Base-by-base conservation (phyloP, 2,329 filamentous ascomycete genomes). In the Keithomyces neogunnii region DNA sequence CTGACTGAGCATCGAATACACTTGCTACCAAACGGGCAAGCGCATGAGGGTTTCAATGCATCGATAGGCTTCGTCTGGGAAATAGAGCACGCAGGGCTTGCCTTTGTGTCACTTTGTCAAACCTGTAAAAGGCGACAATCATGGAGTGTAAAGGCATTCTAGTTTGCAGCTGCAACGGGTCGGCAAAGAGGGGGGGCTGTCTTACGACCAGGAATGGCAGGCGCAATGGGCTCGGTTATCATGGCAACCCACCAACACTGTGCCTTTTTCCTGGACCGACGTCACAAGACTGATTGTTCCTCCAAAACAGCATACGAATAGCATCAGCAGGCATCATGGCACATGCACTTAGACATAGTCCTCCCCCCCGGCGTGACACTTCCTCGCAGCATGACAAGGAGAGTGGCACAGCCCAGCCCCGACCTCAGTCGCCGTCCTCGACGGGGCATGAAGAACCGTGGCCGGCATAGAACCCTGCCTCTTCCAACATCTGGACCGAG, bases 401-500 rank as follows among this genome's bases (percentile, higher is more conserved):
- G 13, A 53, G 51, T 30, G 6, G 10, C 11, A 11, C 35, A 33
- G 19, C 19, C 3, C 28, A 19, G 26, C 9, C 36, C 7, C 13
- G 5, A 19, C 35, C 31, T 13, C 44, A 4, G 9, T 33, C 32
- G 31, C 40, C 5, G 3, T 42, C 3, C 40, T 11, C 28, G 5
- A 6, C 28, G 3, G 40, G 9, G 9, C 26, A 44, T 13, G 26
- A 44, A 44, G 5, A 44, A 26, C 40, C 46, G 31, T 51, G 46
- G 52, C 36, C 49, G 35, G 47, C 35, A 39, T 53, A 53, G 52
- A 43, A 51, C 13, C 43, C 49, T 46, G 26, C 43, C 49, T 13
- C 36, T 40, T 45, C 38, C 40, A 48, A 44, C 31, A 36, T 43
- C 19, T 48, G 52, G 47, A 40, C 28, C 33, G 30, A 40, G 11